Evolutionary conservation across 2,329 filamentous ascomycete genomes (phyloP).

Genomic region (Talaromyces sp.): DNA sequence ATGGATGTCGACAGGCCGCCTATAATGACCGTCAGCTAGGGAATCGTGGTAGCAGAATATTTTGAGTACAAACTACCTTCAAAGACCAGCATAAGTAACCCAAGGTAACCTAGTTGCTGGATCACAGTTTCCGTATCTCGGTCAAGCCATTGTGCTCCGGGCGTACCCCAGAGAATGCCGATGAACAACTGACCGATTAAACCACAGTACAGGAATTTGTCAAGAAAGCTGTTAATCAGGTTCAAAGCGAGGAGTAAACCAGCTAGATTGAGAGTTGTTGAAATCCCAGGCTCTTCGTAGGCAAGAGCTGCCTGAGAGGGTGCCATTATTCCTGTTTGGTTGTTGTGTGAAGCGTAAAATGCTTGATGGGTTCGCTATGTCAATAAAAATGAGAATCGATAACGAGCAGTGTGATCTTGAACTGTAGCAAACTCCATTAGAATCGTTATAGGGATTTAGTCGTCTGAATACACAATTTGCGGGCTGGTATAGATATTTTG

Average conservation of each 20-base stretch:
- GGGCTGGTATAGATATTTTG: neutral
- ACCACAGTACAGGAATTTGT: slow-evolving; percentile 61
- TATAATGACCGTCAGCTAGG: neutral
- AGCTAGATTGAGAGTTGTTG: slow-evolving; percentile 53
- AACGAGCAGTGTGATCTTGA: neutral
- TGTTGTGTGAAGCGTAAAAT: neutral
- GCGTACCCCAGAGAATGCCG: slow-evolving; percentile 64
- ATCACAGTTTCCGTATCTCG: slow-evolving; percentile 48
- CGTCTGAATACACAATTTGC: neutral
- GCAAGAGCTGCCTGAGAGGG: slow-evolving; percentile 30
- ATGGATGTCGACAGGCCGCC: slow-evolving; percentile 52
- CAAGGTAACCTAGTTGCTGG: slow-evolving; percentile 65
- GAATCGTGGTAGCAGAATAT: neutral
- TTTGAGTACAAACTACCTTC: slow-evolving; percentile 47
- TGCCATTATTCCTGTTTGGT: neutral
- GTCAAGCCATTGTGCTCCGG: slow-evolving; percentile 57
- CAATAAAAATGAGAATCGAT: neutral
- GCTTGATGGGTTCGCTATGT: neutral
- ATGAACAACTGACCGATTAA: slow-evolving; percentile 66
- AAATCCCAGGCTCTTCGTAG: slow-evolving; percentile 59
- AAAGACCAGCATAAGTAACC: slow-evolving; percentile 65
- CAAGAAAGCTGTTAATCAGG: slow-evolving; percentile 49
- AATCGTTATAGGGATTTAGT: neutral
- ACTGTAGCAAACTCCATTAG: neutral
- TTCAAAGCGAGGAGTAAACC: slow-evolving; percentile 62